A percentile compares a stretch with the other conserved stretches of the same genome.
Conservation (phyloP, 2,329 filamentous ascomycete genomes). For the Moelleriella libera region DNA sequence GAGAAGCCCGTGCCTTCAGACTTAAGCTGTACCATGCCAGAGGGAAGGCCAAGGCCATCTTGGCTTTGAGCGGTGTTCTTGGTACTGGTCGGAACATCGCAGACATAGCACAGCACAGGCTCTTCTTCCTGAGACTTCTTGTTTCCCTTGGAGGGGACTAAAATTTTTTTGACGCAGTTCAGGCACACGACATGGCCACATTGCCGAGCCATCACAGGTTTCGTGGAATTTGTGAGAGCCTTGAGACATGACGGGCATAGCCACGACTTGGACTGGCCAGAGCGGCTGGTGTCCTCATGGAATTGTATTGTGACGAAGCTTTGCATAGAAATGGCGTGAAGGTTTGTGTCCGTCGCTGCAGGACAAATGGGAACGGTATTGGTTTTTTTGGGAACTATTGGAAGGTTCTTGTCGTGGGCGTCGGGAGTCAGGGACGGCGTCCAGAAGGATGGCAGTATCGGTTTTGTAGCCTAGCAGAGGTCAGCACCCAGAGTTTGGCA, state of each 20-base stretch:
- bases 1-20: slow-evolving; percentile 91
- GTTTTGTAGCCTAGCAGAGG: slow-evolving; percentile 46
- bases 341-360: slow-evolving; percentile 48
- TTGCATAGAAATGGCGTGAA: slow-evolving; percentile 68
- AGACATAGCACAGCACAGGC: slow-evolving; percentile 59
- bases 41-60: slow-evolving; percentile 42
- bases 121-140: slow-evolving; percentile 29
- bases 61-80: slow-evolving; percentile 24
- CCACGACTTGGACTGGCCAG: slow-evolving; percentile 27
- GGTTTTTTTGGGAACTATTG: slow-evolving; percentile 40
- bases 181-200: slow-evolving; percentile 89
- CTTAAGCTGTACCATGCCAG: slow-evolving; percentile 64
- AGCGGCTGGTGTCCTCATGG: slow-evolving; percentile 46
- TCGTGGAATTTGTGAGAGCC: slow-evolving; percentile 64
- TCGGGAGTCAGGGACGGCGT: slow-evolving; percentile 68
- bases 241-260: slow-evolving; percentile 81
- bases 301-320: slow-evolving; percentile 65
- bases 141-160: slow-evolving; percentile 40
- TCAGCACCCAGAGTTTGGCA: slow-evolving; percentile 4
- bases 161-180: slow-evolving; percentile 71
- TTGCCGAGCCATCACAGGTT: slow-evolving; percentile 68
- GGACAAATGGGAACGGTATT: slow-evolving; percentile 67
- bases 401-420: slow-evolving; percentile 28
- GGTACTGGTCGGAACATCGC: slow-evolving; percentile 60
- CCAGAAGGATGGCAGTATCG: slow-evolving; percentile 78